Evolutionary conservation across 805 yeast species (phyloP), one percentile per base, ranked within the genome.

Genomic region (Ogataea angusta): DNA sequence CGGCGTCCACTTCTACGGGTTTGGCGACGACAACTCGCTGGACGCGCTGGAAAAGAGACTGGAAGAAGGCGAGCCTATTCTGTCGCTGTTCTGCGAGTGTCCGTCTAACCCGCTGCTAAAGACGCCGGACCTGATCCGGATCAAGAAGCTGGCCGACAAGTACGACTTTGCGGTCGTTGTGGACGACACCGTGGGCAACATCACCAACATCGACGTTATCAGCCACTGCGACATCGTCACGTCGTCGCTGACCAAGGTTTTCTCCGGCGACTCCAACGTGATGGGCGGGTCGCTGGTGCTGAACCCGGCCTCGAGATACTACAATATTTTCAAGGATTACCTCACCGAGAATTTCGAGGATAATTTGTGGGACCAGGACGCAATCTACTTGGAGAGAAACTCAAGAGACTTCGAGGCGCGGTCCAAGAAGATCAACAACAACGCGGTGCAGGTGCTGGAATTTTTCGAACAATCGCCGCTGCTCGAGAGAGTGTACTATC

Each of bases 131-230:
- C 66, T 93, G 54, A 59, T 60, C 30, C 75, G 80, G 51, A 75
- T 89, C 43, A 73, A 82, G 41, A 58, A 70, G 40, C 70, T 93
- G 40, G 80, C 95, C 3, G 77, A 77, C 45, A 69, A 81, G 51
- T 85, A 73, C 64, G 72, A 75, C 2, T 93, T 93, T 63, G 80
- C 81, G 12, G 78, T 93, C 24, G 85, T 86, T 13, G 83, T 93
- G 28, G 99, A 93, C 64, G 99, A 93, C 58, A 93, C 98, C 1
- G 85, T 90, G 16, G 97, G 97, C 12, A 93, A 93, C 54, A 82
- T 88, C 56, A 72, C 85, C 46, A 93, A 93, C 63, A 75, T 89
- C 36, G 85, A 87, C 51, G 85, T 85, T 4, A 68, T 88, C 42
- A 84, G 87, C 15, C 84, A 77, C 59, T 82, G 87, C n/a, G 99